Evolutionary conservation across 1,284 basidiomycete species (phyloP).

Genomic region (Athelia sp.): DNA sequence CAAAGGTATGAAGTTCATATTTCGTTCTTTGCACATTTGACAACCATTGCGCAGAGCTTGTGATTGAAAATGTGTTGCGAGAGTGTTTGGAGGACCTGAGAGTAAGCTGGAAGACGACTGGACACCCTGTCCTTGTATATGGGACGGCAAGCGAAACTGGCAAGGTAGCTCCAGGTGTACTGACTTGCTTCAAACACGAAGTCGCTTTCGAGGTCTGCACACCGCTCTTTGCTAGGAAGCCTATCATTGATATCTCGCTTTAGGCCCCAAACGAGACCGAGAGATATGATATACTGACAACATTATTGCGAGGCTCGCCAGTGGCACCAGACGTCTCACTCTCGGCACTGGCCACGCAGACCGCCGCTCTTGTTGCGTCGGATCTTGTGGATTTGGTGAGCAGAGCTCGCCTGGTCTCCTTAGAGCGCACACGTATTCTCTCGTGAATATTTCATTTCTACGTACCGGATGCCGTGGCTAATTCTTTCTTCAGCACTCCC

Average conservation of each 20-base stretch:
- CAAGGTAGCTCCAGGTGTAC: constrained; percentile 60
- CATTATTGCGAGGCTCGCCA: constrained; percentile 37
- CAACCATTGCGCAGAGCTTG: constrained; percentile 41
- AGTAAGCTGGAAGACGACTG: constrained; percentile 51
- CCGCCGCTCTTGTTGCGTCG: constrained; percentile 85
- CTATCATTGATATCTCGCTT: constrained; percentile 5
- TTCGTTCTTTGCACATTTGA: background rate
- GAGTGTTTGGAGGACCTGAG: constrained; percentile 60
- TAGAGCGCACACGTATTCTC: constrained; percentile 44
- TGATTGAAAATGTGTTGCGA: constrained; percentile 56
- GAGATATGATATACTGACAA: constrained; percentile 59
- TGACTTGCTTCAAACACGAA: constrained; percentile 87
- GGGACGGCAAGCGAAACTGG: constrained; percentile 74
- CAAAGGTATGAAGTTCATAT: constrained; percentile 39
- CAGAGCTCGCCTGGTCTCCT: constrained; percentile 56
- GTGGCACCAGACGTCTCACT: constrained; percentile 81
- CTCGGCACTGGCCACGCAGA: constrained; percentile 74
- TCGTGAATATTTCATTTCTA: constrained; percentile 27
- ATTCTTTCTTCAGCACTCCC: constrained; percentile 1
- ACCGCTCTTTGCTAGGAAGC: background rate
- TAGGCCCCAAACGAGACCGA: constrained; percentile 82
- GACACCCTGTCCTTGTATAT: constrained; percentile 68
- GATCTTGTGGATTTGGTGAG: constrained; percentile 76
- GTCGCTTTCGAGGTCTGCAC: constrained; percentile 63
- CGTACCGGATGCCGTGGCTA: background rate